These are phyloP conservation scores for Sanghuangporus weigelae DNA, from an alignment of 1,284 basidiomycete genomes.

Conservation along the genomic window DNA sequence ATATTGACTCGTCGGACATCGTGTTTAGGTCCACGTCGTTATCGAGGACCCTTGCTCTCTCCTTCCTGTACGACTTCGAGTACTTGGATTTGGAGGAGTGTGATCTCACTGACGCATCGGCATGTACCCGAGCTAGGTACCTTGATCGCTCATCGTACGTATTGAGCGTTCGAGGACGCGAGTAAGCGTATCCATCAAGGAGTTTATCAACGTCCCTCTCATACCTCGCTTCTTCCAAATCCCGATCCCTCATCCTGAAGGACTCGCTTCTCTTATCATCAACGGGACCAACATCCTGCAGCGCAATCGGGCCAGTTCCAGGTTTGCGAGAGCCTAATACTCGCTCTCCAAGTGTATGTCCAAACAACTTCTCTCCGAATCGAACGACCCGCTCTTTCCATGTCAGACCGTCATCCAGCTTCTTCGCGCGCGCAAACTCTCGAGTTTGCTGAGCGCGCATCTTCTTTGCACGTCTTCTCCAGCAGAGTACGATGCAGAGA, in stretches of 20 bases:
- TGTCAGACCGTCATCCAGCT: constrained; percentile 37
- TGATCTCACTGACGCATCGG: constrained; percentile 2
- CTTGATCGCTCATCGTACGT: constrained; percentile 6
- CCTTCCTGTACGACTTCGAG: constrained; percentile 9
- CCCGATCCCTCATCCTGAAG: constrained; percentile 37
- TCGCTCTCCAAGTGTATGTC: constrained; percentile 34
- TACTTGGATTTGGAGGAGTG: constrained; percentile 2
- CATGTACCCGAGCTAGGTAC: constrained; percentile 17
- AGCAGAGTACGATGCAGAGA: constrained; percentile 55
- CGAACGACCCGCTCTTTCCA: constrained; percentile 54
- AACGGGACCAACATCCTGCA: constrained; percentile 8
- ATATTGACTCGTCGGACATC: constrained; percentile 52
- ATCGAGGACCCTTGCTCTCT: not conserved
- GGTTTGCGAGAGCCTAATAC: constrained; percentile 22
- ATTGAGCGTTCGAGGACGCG: constrained; percentile 27
- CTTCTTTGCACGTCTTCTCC: constrained; percentile 63
- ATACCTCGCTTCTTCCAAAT: constrained; percentile 46
- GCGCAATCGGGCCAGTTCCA: constrained; percentile 29
- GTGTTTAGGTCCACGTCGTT: constrained; percentile 31
- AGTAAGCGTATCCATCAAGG: constrained; percentile 47
- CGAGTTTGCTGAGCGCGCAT: constrained; percentile 60
- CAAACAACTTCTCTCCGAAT: constrained; percentile 54
- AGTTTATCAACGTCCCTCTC: constrained; percentile 46
- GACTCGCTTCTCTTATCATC: constrained; percentile 21
- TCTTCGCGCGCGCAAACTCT: constrained; percentile 57